These are phyloP conservation scores for Boletus sp. DNA, from an alignment of 768 basidiomycete species.

Conservation along the genomic window DNA sequence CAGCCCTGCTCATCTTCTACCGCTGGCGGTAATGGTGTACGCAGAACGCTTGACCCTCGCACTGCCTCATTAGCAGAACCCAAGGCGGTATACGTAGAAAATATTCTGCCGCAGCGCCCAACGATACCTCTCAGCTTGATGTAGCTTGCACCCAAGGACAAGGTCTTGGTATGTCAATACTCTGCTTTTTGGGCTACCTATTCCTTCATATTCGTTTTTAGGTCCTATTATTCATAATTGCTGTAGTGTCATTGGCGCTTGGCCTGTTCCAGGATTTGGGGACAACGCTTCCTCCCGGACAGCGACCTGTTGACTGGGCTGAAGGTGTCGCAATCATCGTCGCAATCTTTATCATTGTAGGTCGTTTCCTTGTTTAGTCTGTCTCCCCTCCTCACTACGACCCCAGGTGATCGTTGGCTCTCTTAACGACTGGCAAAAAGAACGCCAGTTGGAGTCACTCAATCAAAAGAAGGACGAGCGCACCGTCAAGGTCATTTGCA, in stretches of 20 bases:
- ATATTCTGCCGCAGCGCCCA: slow-evolving; percentile 67
- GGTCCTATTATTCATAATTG: slow-evolving; percentile 90
- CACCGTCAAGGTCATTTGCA: slow-evolving; percentile 77
- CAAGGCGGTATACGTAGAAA: slow-evolving; percentile 68
- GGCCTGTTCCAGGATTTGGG: slow-evolving; percentile 96
- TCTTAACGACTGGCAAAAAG: slow-evolving; percentile 98
- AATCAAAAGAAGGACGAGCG: slow-evolving; percentile 97
- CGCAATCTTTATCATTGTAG: slow-evolving; percentile 71
- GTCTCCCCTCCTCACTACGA: not conserved
- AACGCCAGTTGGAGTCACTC: slow-evolving; percentile 88
- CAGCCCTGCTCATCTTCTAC: slow-evolving; percentile 14
- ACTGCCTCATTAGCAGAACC: slow-evolving; percentile 58
- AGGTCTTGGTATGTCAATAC: slow-evolving; percentile 66
- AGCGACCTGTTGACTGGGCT: slow-evolving; percentile 93
- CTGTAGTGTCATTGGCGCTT: slow-evolving; percentile 88
- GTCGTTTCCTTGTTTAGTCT: slow-evolving; percentile 19
- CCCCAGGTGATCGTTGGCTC: slow-evolving; percentile 83
- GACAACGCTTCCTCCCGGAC: slow-evolving; percentile 48
- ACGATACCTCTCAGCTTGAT: slow-evolving; percentile 72
- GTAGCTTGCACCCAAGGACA: slow-evolving; percentile 87
- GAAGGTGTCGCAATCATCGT: slow-evolving; percentile 86
- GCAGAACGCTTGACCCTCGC: slow-evolving; percentile 8
- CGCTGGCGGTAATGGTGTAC: not conserved
- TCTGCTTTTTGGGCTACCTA: not conserved
- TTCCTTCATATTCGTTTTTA: slow-evolving; percentile 29